Percentiles rank a stretch among this genome's conserved stretches.
These are phyloP conservation scores for Fusarium nisikadoi DNA, from an alignment of 2,329 filamentous ascomycete genomes.

Conservation along the genomic window DNA sequence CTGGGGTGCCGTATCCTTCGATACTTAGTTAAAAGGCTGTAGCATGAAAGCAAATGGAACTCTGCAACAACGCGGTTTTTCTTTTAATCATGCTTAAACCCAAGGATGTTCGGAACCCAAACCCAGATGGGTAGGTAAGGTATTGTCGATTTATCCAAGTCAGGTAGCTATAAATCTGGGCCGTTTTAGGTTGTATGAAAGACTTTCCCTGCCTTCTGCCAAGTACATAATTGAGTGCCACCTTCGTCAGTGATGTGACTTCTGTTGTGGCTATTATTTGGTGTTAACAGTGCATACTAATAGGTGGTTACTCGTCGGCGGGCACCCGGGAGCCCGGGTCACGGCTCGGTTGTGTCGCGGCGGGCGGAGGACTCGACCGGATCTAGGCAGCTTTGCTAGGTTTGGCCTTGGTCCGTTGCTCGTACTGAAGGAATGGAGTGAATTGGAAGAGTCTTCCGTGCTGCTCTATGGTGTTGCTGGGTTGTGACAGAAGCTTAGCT, in stretches of 20 bases:
- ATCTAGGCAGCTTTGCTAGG: slow-evolving; percentile 26
- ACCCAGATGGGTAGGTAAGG: slow-evolving; percentile 15
- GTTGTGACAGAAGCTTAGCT: slow-evolving; percentile 8
- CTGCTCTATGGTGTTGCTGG: slow-evolving; percentile 9
- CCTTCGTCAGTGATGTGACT: slow-evolving; percentile 1
- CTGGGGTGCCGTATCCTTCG: not conserved
- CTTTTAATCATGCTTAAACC: slow-evolving; percentile 2
- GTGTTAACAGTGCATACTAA: not conserved
- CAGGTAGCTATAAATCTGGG: slow-evolving; percentile 1
- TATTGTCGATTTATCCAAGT: slow-evolving; percentile 6
- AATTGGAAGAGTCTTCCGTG: slow-evolving; percentile 12
- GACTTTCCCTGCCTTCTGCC: slow-evolving; percentile 3
- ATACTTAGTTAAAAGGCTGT: not conserved
- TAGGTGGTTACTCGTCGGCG: slow-evolving; percentile 23
- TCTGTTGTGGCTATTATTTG: slow-evolving; percentile 4
- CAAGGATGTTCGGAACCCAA: slow-evolving; percentile 22
- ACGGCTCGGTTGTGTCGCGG: slow-evolving; percentile 37
- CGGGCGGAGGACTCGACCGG: slow-evolving; percentile 34
- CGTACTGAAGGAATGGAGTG: slow-evolving; percentile 10
- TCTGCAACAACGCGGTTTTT: slow-evolving; percentile 6
- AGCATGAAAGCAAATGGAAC: not conserved
- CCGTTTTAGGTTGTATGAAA: slow-evolving; percentile 25
- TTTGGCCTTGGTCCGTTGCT: slow-evolving; percentile 21
- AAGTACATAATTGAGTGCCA: slow-evolving; percentile 7
- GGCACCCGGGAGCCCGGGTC: slow-evolving; percentile 40